Conservation (phyloP, 2,329 filamentous ascomycete species). For the Capronia epimyces region DNA sequence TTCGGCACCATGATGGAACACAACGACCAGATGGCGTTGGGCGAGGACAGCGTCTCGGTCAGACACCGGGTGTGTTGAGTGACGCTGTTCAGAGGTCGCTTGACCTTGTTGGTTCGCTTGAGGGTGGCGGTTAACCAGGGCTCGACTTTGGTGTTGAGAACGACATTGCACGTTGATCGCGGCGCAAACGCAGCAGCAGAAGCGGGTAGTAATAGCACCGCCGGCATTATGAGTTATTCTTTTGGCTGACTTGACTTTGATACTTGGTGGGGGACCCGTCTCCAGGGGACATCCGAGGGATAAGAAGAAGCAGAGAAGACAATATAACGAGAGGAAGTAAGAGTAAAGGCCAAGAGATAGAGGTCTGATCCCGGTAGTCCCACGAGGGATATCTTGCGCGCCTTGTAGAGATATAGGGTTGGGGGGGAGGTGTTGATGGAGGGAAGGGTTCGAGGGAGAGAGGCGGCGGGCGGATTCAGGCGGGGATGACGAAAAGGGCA, state of each 20-base stretch:
- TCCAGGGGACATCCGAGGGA: conserved; percentile 26
- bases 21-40: conserved; percentile 90
- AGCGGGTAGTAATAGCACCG: conserved; percentile 85
- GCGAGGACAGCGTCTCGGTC: conserved; percentile 84
- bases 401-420: conserved; percentile 51
- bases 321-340: conserved; percentile 36
- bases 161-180: conserved; percentile 87
- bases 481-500: conserved; percentile 30
- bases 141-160: conserved; percentile 85
- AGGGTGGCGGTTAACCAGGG: conserved; percentile 90
- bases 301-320: conserved; percentile 36
- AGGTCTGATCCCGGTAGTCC: conserved; percentile 45
- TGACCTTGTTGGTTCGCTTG: conserved; percentile 93
- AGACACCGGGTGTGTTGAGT: conserved; percentile 93
- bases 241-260: neutral
- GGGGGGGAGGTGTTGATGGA: conserved; percentile 19
- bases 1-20: conserved; percentile 90
- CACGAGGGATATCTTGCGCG: conserved; percentile 56
- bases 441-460: conserved; percentile 10
- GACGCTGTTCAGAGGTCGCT: conserved; percentile 94
- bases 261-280: neutral
- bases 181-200: conserved; percentile 96
- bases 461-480: conserved; percentile 14
- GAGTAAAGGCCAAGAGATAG: conserved; percentile 8
- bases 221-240: conserved; percentile 63